Base-by-base conservation (phyloP, 768 basidiomycete species). In the Lentinula raphanica region DNA sequence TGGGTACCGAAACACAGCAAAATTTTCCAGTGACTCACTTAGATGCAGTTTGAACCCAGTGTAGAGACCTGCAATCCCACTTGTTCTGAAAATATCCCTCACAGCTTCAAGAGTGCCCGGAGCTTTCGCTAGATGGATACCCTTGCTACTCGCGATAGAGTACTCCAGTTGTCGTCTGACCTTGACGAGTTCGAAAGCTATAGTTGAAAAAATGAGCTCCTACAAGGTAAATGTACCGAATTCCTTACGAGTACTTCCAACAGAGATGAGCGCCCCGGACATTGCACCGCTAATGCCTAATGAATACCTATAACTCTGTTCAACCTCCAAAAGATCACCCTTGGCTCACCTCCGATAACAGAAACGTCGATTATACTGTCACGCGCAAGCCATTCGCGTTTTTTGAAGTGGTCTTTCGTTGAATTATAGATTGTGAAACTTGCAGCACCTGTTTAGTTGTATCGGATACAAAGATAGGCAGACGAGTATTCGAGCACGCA, bases 171-270 rank as follows among this genome's bases (percentile, higher is more conserved):
- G 94, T 63, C 94, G 80, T 58, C 94, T 86, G 54, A 94, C 93
- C 81, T 98, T 98, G 68, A 98, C 92, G 38, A 98, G 87, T 71
- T 98, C 94, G 66, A 98, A 98, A 48, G 94, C 91, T 79, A 25
- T 36, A 29, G 8, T 56, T 32, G n/a, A 9, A 21, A 56, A 9
- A 29, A 27, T 54, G 35, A 54, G 13, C 23, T 27, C 45, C 27
- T 6, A 9, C 54, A 21, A 44, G 21, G 40, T 56, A 39, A 53
- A 46, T 56, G 55, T 36, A 88, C 90, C 9, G 35, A 39, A 25
- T 12, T 17, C 13, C 51, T 74, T 70, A 94, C 91, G 95, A 62
- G 91, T 87, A 76, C 91, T 93, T 56, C 86, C 87, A 65, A 94
- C 85, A 21, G 90, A 93, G 56, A 97, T 95, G 48, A 95, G 73